A percentile compares a stretch with the other conserved stretches of the same genome.
Evolutionary conservation across 768 basidiomycete species (phyloP).

Genomic region (Hortiboletus flavorubellus): DNA sequence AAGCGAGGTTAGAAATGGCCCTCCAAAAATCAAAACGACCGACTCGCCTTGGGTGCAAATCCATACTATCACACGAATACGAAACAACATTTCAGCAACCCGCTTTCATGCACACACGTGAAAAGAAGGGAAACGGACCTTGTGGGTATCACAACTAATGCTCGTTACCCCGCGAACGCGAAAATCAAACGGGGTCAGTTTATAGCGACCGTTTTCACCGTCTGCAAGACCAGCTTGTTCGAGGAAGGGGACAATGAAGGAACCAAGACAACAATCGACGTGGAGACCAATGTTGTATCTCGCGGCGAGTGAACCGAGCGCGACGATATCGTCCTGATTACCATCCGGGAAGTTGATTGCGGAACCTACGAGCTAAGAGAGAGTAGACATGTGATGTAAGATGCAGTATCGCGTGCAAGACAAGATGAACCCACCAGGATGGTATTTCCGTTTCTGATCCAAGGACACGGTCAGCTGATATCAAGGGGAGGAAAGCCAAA

Average conservation of each 20-base stretch:
- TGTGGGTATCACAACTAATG: conserved; percentile 96
- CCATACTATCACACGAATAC: conserved; percentile 58
- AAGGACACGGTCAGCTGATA: conserved; percentile 1
- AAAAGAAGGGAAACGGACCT: conserved; percentile 42
- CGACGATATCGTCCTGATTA: conserved; percentile 81
- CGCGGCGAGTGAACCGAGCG: conserved; percentile 70
- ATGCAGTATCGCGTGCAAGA: neutral
- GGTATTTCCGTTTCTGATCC: conserved; percentile 74
- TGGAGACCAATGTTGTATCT: conserved; percentile 80
- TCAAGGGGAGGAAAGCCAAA: neutral
- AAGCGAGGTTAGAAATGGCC: neutral
- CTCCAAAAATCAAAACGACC: neutral
- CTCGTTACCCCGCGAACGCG: conserved; percentile 86
- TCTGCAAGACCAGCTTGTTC: conserved; percentile 69
- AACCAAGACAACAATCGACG: conserved; percentile 93
- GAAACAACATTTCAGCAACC: conserved; percentile 1
- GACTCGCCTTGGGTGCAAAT: conserved; percentile 81
- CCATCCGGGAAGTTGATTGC: conserved; percentile 85
- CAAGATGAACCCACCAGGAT: conserved; percentile 58
- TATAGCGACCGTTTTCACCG: conserved; percentile 51
- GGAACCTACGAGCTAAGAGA: conserved; percentile 72
- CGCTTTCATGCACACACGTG: neutral
- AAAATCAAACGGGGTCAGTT: conserved; percentile 82
- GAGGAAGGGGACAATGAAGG: conserved; percentile 92
- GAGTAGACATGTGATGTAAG: neutral